Evolutionary conservation across 1,284 basidiomycete genomes (phyloP).

Genomic region (Meira miltonrushii): DNA sequence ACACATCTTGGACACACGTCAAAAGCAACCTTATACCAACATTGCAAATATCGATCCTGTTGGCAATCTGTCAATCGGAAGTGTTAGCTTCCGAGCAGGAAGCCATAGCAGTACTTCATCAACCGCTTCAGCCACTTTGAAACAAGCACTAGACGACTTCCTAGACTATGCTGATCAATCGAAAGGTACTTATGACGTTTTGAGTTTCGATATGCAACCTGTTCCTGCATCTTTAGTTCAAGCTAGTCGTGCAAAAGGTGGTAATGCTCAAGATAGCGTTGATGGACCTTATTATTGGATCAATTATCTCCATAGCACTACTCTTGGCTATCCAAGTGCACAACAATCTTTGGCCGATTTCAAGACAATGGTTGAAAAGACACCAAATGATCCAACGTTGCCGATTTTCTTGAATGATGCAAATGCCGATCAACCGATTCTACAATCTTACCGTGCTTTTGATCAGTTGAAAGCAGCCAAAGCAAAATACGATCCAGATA

Average conservation of each 20-base stretch:
- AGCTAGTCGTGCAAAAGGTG: constrained; percentile 11
- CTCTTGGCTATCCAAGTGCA: background rate
- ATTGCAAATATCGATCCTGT: background rate
- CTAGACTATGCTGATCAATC: background rate
- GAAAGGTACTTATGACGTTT: constrained; percentile 9
- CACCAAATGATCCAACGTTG: constrained; percentile 15
- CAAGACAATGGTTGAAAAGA: constrained; percentile 9
- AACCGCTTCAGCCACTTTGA: background rate
- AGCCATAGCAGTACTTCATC: background rate
- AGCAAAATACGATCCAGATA: constrained; percentile 19
- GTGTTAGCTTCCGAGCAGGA: background rate
- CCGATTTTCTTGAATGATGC: constrained; percentile 37
- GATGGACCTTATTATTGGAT: constrained; percentile 17
- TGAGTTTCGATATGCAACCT: constrained; percentile 15
- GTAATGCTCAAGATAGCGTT: constrained; percentile 18
- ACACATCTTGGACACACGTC: constrained; percentile 10
- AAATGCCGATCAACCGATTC: constrained; percentile 17
- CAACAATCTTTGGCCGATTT: background rate
- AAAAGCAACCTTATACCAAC: constrained; percentile 2
- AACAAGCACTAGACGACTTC: constrained; percentile 6
- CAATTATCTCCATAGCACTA: constrained; percentile 12
- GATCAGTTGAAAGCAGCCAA: constrained; percentile 17
- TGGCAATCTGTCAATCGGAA: background rate
- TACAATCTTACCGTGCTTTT: constrained; percentile 23
- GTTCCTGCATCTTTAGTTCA: constrained; percentile 9